Evolutionary conservation across 768 basidiomycete genomes (phyloP), one percentile per base, ranked within the genome.

Genomic region (Suillus alpinus): DNA sequence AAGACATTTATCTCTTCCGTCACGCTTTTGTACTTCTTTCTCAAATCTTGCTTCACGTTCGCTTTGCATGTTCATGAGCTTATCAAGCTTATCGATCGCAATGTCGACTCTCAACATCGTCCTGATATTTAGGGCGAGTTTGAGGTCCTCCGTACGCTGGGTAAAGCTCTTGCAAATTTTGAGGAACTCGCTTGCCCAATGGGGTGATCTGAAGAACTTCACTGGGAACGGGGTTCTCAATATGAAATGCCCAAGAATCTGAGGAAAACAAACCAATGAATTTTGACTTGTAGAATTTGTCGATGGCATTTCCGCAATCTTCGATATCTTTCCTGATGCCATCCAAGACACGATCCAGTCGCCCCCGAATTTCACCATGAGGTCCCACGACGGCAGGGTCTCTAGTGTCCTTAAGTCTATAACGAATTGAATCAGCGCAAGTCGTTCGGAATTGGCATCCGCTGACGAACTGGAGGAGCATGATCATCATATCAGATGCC

Each of bases 401-500:
- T 34, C 64, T 68, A 39, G 76, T 63, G 23, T 70, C 64, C 51
- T 66, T 68, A 3, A 80, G 67, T 39, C 77, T 78, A 3, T 36
- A 37, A 5, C 4, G 36, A 37, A 16, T 20, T 1, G 1, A 23
- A 23, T 53, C 20, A 53, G 20, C 4, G 6, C n/a, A 53, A 5
- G 7, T 37, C 9, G 2, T 34, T 7, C 13, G 1, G 18, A 34
- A 9, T 13, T 9, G 14, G 12, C 12, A 3, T 53, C 34, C 0
- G 2, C 4, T 18, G 9, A 66, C 80, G 12, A 57, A 80, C 81
- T 81, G 76, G 16, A 82, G 72, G n/a, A 84, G 75, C 2, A 73
- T 73, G 14, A 66, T 59, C 77, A 85, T 81, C 73, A 81, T 76
- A 43, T 83, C 75, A 60, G 74, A 76, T 82, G 85, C 85, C 62